Evolutionary conservation across 257 asterid species (phyloP), one percentile per base, ranked within the genome.

Genomic region (Linaria vulgaris): DNA sequence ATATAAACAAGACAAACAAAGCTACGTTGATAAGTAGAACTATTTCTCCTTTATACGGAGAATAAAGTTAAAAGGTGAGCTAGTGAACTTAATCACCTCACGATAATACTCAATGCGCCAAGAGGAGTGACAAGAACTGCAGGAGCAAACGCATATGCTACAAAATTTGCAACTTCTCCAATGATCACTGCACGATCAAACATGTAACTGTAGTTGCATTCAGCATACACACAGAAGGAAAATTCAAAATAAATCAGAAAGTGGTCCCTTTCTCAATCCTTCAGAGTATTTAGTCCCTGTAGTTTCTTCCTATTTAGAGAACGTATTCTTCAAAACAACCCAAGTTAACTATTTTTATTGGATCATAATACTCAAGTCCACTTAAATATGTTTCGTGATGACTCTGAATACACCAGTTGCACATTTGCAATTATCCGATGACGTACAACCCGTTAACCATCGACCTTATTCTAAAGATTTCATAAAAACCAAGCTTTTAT

Each of bases 81-180:
- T 6, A 63, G 17, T 6, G 60, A 64, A 67, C 50, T 13, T 69
- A 57, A n/a, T 56, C 69, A 86, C 96, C 96, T 88, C 48, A 86
- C 88, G 38, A 90, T 86, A 69, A 88, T 85, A 72, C 97, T 90
- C 79, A 90, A 72, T 52, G 97, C 96, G 2, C 91, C 96, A 58
- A 90, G 91, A 72, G 97, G 97, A 1, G 97, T 82, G 53, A 90
- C 94, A 34, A 90, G 97, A 59, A 90, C 96, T 38, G 97, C 94
- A 23, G 97, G 95, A 53, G 97, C 96, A 78, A 85, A 90, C 54
- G 95, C 94, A 78, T 90, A 83, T 12, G 97, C 97, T 75, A 85
- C 95, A 45, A 88, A 85, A 66, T 90, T 90, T 1, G 95, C 94
- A 44, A 85, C 75, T 78, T 90, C 96, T 74, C 97, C 95, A 15